phyloP scores from a whole-genome alignment of 2,329 filamentous ascomycete species.

The Fusarium beomiforme region DNA sequence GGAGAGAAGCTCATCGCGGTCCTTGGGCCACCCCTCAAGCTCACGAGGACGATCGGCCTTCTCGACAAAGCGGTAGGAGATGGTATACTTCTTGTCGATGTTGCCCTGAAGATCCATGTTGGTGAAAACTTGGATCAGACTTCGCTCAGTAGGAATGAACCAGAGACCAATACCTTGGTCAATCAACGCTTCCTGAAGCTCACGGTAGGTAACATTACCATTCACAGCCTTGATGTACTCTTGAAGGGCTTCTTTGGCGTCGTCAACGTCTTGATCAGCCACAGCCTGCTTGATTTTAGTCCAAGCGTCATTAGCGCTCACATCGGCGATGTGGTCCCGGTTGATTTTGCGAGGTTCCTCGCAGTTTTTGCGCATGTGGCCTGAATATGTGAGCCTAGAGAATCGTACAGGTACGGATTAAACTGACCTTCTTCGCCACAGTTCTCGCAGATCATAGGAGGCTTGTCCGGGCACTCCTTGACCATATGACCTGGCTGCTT shows the following conservation, averaged over 20 bases:
- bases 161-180: conserved; percentile 62
- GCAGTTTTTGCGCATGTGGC: conserved; percentile 67
- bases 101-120: conserved; percentile 80
- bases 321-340: conserved; percentile 58
- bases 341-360: conserved; percentile 68
- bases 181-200: conserved; percentile 71
- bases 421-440: conserved; percentile 68
- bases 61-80: conserved; percentile 69
- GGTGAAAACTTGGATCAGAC: conserved; percentile 66
- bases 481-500: conserved; percentile 63
- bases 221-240: conserved; percentile 68
- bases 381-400: conserved; percentile 48
- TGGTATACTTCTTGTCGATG: conserved; percentile 69
- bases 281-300: conserved; percentile 62
- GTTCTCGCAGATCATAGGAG: conserved; percentile 66
- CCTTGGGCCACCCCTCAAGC: conserved; percentile 67
- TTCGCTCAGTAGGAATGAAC: conserved; percentile 70
- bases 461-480: conserved; percentile 70
- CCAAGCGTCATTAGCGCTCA: conserved; percentile 68
- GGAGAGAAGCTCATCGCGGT: conserved; percentile 66
- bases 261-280: conserved; percentile 66
- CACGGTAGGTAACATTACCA: conserved; percentile 65
- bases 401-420: background rate
- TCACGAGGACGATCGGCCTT: conserved; percentile 69
- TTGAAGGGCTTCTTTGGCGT: conserved; percentile 67